These are phyloP conservation scores for Ailanthus altissimus DNA, from an alignment of 345 rosid genomes.

Conservation along the genomic window DNA sequence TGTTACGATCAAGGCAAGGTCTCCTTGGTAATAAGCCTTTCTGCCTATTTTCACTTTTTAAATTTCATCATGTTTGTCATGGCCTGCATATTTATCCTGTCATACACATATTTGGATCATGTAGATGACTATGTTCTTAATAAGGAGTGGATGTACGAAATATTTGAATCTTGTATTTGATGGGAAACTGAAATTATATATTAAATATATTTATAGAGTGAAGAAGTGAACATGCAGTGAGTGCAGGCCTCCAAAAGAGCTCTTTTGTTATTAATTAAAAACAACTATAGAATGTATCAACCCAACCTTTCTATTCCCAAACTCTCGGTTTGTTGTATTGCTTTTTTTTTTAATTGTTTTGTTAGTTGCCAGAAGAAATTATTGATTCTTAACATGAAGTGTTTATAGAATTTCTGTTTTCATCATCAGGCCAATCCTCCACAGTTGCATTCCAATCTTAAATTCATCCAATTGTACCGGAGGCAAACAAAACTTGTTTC, in stretches of 20 bases:
- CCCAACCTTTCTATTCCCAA: no score
- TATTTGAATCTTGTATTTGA: background rate
- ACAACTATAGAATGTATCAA: no score
- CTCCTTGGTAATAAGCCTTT: slow-evolving; percentile 57
- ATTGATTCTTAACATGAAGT: slow-evolving; percentile 16
- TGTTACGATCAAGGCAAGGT: slow-evolving; percentile 67
- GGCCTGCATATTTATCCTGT: background rate
- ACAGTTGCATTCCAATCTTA: slow-evolving; percentile 64
- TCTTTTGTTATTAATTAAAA: no score
- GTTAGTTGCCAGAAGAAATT: slow-evolving; percentile 4
- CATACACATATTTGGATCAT: background rate
- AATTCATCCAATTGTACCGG: slow-evolving; percentile 52
- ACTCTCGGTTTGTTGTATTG: no score
- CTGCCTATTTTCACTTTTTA: slow-evolving; percentile 22
- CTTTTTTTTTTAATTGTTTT: background rate
- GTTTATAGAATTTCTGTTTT: slow-evolving; percentile 16
- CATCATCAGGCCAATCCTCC: slow-evolving; percentile 59
- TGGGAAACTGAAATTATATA: no score
- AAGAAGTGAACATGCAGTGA: no score
- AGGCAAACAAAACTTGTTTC: slow-evolving; percentile 53
- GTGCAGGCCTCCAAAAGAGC: no score
- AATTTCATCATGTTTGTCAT: slow-evolving; percentile 6
- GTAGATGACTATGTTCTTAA: background rate
- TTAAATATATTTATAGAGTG: no score
- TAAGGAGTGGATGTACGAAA: background rate